Conservation (phyloP, 2,329 filamentous ascomycete genomes). For the Ceratocystis albifundus region DNA sequence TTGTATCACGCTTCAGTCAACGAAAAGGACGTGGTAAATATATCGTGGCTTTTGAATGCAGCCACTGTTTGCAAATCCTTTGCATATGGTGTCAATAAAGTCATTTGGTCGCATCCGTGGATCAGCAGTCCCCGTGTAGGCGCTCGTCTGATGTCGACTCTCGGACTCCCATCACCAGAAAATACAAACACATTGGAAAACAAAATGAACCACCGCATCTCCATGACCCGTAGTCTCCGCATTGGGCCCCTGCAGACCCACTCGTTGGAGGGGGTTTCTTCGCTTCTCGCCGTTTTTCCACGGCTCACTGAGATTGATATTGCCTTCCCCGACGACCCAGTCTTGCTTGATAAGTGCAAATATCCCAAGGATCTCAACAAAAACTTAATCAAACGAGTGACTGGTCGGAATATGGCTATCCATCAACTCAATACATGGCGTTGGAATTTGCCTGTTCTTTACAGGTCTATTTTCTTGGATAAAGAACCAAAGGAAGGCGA, state of each 20-base stretch:
- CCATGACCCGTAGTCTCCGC: not conserved
- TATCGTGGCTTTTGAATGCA: conserved; percentile 4
- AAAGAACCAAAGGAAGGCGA: not conserved
- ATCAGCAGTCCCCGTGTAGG: not conserved
- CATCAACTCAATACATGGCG: not conserved
- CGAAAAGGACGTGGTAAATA: conserved; percentile 11
- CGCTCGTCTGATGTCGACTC: not conserved
- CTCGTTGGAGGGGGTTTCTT: not conserved
- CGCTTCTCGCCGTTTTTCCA: not conserved
- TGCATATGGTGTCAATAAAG: not conserved
- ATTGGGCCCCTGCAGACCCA: not conserved
- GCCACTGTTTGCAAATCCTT: conserved; percentile 2
- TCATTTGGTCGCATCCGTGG: conserved; percentile 8
- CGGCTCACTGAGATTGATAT: conserved; percentile 9
- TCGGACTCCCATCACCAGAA: not conserved
- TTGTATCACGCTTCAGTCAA: conserved; percentile 7
- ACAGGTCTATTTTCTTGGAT: not conserved
- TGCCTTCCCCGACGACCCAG: not conserved
- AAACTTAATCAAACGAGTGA: not conserved
- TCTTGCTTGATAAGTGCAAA: not conserved
- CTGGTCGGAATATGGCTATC: not conserved
- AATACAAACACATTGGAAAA: not conserved
- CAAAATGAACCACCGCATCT: not conserved
- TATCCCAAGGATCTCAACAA: not conserved
- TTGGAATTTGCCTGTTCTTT: not conserved